Percentiles rank a stretch among this genome's conserved stretches.
Evolutionary conservation across 73 alveolate species (phyloP).

Genomic region (Halteria grandinella): DNA sequence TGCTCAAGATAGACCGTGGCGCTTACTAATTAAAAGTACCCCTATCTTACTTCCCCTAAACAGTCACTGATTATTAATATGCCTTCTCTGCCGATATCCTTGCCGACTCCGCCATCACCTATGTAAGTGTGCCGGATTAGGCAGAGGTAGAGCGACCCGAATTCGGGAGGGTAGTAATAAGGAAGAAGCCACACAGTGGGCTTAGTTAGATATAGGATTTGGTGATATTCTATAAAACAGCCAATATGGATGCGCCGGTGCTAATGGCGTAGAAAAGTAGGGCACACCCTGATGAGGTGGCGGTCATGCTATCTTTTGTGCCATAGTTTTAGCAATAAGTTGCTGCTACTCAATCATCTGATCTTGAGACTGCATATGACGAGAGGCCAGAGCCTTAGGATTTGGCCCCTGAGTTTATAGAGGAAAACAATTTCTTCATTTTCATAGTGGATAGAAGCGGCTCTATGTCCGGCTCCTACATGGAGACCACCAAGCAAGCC

Average conservation of each 20-base stretch:
- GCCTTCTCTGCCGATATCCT: background rate
- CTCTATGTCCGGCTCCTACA: conserved; percentile 79
- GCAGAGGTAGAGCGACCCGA: conserved; percentile 4
- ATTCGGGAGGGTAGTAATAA: too few species aligned
- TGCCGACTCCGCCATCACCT: background rate
- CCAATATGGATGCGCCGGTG: conserved; percentile 20
- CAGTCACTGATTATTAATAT: background rate
- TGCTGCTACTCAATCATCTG: conserved; percentile 10
- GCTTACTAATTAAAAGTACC: conserved; percentile 36
- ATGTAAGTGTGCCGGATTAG: conserved; percentile 12
- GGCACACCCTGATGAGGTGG: conserved; percentile 4
- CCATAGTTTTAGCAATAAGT: conserved; percentile 25
- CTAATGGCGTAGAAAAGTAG: background rate
- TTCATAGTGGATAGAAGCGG: conserved; percentile 88
- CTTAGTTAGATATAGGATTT: too few species aligned
- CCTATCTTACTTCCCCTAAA: conserved; percentile 4
- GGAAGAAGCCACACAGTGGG: too few species aligned
- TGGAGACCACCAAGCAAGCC: conserved; percentile 72
- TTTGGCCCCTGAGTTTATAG: background rate
- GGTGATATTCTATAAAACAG: background rate
- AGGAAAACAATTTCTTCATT: conserved; percentile 40
- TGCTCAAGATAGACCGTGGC: conserved; percentile 21
- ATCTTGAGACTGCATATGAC: conserved; percentile 5
- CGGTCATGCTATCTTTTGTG: conserved; percentile 8
- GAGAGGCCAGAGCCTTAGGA: conserved; percentile 46